Percentiles rank a stretch among this genome's conserved stretches.
phyloP scores from a whole-genome alignment of 2,329 filamentous ascomycete species.

The Epichloe bromicola region DNA sequence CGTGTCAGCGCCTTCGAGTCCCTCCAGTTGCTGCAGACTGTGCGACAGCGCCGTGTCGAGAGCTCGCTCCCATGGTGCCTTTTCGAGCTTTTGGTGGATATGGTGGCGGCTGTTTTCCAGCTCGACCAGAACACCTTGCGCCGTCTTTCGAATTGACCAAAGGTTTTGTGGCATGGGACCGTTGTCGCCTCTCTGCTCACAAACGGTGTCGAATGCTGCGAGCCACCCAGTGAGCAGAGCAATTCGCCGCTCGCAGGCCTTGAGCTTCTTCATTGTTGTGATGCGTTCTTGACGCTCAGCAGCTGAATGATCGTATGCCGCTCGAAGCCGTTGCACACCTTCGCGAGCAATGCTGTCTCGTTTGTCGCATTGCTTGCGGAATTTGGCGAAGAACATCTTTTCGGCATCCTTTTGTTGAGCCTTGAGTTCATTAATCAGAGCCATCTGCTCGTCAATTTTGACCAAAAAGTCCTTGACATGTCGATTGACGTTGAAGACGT shows the following conservation, averaged over 20 bases:
- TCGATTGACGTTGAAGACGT: slow-evolving; percentile 97
- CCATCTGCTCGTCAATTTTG: slow-evolving; percentile 98
- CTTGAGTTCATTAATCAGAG: slow-evolving; percentile 90
- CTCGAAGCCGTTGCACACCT: slow-evolving; percentile 65
- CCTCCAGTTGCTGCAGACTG: slow-evolving; percentile 64
- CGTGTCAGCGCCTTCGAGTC: slow-evolving; percentile 33
- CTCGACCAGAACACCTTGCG: slow-evolving; percentile 77
- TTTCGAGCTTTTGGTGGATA: slow-evolving; percentile 71
- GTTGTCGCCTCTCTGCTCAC: slow-evolving; percentile 42
- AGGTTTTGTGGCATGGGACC: slow-evolving; percentile 56
- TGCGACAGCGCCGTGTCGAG: slow-evolving; percentile 82
- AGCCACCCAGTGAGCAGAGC: slow-evolving; percentile 84
- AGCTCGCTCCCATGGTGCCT: slow-evolving; percentile 73
- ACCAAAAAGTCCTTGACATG: slow-evolving; percentile 98
- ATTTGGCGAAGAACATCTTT: slow-evolving; percentile 68
- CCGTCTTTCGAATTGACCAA: slow-evolving; percentile 69
- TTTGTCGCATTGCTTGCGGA: slow-evolving; percentile 82
- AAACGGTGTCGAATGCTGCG: slow-evolving; percentile 75
- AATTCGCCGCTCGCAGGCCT: slow-evolving; percentile 74
- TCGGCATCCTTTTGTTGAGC: slow-evolving; percentile 87
- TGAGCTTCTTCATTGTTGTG: slow-evolving; percentile 67
- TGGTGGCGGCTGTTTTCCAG: slow-evolving; percentile 84
- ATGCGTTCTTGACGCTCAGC: slow-evolving; percentile 68
- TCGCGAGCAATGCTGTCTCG: slow-evolving; percentile 63
- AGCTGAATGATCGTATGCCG: slow-evolving; percentile 70